Conservation (phyloP, 371 early-diverging fungal species). For the Dinochytrium kinnereticum region DNA sequence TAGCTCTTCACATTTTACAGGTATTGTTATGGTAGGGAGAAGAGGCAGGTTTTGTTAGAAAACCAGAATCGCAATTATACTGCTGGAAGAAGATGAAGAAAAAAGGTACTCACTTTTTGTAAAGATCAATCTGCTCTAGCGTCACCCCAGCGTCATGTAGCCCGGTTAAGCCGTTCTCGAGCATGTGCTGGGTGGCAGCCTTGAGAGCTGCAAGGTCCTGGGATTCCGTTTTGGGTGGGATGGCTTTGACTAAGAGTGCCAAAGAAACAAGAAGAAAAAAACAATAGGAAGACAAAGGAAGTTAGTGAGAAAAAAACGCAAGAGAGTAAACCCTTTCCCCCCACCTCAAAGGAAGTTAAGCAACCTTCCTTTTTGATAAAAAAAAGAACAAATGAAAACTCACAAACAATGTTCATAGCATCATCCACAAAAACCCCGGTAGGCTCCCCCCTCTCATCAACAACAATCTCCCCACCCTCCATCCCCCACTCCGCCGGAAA, state of each 20-base stretch:
- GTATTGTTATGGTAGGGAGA: too few species aligned
- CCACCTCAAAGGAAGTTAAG: too few species aligned
- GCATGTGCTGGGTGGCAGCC: constrained; percentile 29
- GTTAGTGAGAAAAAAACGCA: neutral
- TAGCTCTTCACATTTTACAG: constrained; percentile 9
- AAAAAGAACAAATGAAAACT: neutral
- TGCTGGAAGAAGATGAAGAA: neutral
- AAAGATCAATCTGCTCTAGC: constrained; percentile 26
- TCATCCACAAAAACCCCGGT: constrained; percentile 46
- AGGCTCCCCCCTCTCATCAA: constrained; percentile 26
- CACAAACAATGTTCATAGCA: constrained; percentile 32
- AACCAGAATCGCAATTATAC: too few species aligned
- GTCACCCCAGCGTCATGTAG: constrained; percentile 47
- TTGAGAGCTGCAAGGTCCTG: constrained; percentile 17
- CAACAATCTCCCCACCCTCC: constrained; percentile 41
- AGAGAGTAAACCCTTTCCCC: too few species aligned
- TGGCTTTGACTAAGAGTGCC: neutral
- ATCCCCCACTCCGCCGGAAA: constrained; percentile 19
- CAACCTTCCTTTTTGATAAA: too few species aligned
- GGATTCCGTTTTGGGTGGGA: constrained; percentile 15
- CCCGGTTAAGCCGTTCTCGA: constrained; percentile 38
- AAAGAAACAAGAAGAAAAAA: neutral
- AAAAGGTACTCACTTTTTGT: constrained; percentile 22
- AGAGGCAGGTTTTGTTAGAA: too few species aligned
- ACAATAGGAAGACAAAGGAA: neutral